Evolutionary conservation across 1,284 basidiomycete species (phyloP), one percentile per base, ranked within the genome.

Genomic region (Gomphus bonarii): DNA sequence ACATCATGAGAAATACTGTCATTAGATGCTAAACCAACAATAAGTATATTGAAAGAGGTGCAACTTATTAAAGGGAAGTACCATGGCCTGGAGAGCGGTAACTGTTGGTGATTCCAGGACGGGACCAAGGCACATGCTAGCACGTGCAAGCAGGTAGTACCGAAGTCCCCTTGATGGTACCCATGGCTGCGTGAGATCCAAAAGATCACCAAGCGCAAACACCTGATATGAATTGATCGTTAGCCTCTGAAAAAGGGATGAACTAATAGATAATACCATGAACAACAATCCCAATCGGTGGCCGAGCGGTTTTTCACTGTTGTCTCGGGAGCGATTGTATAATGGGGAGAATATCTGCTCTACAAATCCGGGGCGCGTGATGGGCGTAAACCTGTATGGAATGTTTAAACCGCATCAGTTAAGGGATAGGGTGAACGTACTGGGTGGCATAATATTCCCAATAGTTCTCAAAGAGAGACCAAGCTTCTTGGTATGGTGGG

Each of bases 371-470:
- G 47, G 16, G n/a, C 55, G 55, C 0, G 55, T 36, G n/a, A 57
- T 35, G 9, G 55, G 55, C 10, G 55, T 50, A 36, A 50, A 57
- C 20, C 55, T 57, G 20, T 28, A 18, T 28, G 3, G 22, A 1
- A n/a, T 7, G 12, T 47, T 47, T 6, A 1, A 31, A 16, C 18
- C 14, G 18, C 8, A 28, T 28, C 16, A 38, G 5, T 16, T 47
- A n/a, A 12, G 30, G 14, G 3, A 8, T 5, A 8, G 1, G 3
- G 22, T 14, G 44, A 11, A 53, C 56, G 4, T 28, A 58, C 56
- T 58, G 56, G 50, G 40, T 46, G 8, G 56, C 56, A 42, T 58
- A 58, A 47, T 58, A 40, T 31, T 58, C 56, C 50, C 50, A 58
- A 36, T 35, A 58, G 31, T 50, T 57, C 18, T 57, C 56, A 22